Conservation (phyloP, 495 filamentous ascomycete species). For the Diplogelasinospora grovesii region DNA sequence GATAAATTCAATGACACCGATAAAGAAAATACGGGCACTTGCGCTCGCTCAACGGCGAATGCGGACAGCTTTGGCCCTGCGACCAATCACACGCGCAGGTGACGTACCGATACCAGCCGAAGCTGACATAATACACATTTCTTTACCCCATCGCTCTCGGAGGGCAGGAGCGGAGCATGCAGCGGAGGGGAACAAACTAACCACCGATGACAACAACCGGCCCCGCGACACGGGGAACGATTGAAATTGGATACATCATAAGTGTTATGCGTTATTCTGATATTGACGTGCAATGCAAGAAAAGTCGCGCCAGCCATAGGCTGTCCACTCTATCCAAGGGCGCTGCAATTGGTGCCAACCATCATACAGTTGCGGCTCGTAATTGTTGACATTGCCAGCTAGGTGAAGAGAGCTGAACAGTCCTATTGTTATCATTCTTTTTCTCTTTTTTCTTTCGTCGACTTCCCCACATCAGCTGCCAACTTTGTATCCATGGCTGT, state of each 20-base stretch:
- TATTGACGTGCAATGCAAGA: slow-evolving; percentile 11
- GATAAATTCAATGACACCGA: slow-evolving; percentile 12
- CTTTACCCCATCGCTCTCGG: too few species aligned
- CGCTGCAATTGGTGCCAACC: background rate
- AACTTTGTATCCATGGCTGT: too few species aligned
- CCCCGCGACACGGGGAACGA: slow-evolving; percentile 6
- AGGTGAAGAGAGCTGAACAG: too few species aligned
- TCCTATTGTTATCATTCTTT: too few species aligned
- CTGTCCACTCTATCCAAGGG: background rate
- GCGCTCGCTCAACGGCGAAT: background rate
- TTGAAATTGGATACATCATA: slow-evolving; percentile 3
- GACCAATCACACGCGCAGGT: too few species aligned
- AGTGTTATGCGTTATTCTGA: slow-evolving; percentile 7
- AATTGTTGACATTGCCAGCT: slow-evolving; percentile 1
- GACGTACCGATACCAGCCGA: too few species aligned
- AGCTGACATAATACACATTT: too few species aligned
- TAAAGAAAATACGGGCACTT: slow-evolving; percentile 7
- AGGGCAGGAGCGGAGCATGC: too few species aligned
- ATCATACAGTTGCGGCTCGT: background rate
- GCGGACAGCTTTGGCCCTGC: background rate
- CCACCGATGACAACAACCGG: slow-evolving; percentile 3
- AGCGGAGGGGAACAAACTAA: background rate
- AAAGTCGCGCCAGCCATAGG: slow-evolving; percentile 3
- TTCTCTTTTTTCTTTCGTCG: too few species aligned
- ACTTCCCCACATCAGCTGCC: too few species aligned